Evolutionary conservation across 305 asterid species (phyloP), one percentile per base, ranked within the genome.

Genomic region (Fraxinus dipetala): DNA sequence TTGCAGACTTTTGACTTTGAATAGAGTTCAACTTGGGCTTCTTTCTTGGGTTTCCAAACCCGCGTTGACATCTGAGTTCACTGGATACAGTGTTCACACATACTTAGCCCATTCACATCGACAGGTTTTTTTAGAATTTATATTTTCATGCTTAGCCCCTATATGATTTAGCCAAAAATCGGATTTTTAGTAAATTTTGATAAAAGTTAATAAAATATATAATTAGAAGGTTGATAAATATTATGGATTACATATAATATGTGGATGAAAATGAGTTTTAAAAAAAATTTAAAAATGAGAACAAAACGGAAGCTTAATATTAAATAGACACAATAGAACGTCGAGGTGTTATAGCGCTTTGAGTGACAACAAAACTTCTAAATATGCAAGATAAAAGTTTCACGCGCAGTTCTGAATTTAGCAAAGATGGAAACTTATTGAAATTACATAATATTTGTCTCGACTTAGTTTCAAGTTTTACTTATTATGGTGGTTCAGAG

Each of bases 31-130:
- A 30, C 75, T 75, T 51, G 85, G 87, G 84, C 78, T 80, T 79
- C 85, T 81, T 83, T 77, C 59, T 79, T 65, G 88, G 85, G 80
- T 78, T 83, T 86, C 85, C 85, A 73, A 76, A 86, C 83, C 75
- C 78, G 85, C 72, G 92, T 87, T 87, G 91, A 87, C 90, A 87
- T 76, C 82, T 86, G 74, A 79, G 72, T 31, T 75, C 70, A 30
- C 35, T 8, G 20, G 3, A 45, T 61, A 32, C 72, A 59, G 69
- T 31, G 72, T 80, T 79, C 35, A 75, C 84, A 30, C 85, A 79
- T 14, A 61, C 72, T 75, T 85, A 84, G 84, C 80, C 83, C 81
- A 76, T 86, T 38, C 28, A 30, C 13, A 0, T 5, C 14, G 10
- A 38, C 4, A 24, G 5, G 63, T 10, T 13, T 67, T 28, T 67